Evolutionary conservation across 2,329 filamentous ascomycete species (phyloP).

Genomic region (Pestalotiopsis sp.): DNA sequence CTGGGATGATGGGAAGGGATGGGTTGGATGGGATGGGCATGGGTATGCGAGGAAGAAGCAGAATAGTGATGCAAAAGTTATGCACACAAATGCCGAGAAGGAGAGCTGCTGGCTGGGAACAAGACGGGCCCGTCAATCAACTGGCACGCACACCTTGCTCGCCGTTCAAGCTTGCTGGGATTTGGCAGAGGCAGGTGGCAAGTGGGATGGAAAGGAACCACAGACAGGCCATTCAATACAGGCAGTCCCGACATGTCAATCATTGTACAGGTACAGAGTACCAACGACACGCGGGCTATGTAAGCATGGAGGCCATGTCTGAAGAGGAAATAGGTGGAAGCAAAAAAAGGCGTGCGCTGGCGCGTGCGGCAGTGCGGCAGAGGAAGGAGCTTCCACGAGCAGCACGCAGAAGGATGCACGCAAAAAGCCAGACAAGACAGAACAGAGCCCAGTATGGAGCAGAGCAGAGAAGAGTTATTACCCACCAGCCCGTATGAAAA

Average conservation of each 20-base stretch:
- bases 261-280: not conserved
- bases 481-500: conserved; percentile 10
- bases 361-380: not conserved
- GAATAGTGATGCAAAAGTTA: conserved; percentile 1
- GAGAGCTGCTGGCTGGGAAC: not conserved
- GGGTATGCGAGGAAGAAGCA: not conserved
- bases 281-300: not conserved
- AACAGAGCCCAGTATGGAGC: not conserved
- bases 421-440: not conserved
- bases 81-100: not conserved
- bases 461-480: not conserved
- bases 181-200: conserved; percentile 14
- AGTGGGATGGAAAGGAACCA: conserved; percentile 4
- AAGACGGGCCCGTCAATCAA: not conserved
- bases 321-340: not conserved
- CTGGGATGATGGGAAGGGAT: not conserved
- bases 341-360: not conserved
- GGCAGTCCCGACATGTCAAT: not conserved
- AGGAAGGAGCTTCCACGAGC: not conserved
- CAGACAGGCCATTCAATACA: not conserved
- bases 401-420: not conserved
- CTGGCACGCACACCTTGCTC: conserved; percentile 1
- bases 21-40: not conserved
- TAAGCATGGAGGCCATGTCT: not conserved
- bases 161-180: not conserved